phyloP scores from a whole-genome alignment of 257 asterid genomes.

The Solanum boliviense region DNA sequence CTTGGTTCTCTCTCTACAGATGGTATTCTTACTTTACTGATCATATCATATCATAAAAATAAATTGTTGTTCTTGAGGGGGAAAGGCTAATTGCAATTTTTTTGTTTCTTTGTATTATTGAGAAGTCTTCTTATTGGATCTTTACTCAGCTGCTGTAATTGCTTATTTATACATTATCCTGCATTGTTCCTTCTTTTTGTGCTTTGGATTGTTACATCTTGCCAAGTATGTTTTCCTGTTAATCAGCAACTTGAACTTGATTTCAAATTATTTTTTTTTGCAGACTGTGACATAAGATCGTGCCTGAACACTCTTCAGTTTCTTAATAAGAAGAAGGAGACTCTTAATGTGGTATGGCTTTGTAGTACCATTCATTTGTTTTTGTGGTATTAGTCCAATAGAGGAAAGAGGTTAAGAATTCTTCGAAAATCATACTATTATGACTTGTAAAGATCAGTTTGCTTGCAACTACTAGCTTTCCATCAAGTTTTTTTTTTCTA shows the following conservation, averaged over 20 bases:
- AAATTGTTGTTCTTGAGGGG: neutral
- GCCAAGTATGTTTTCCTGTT: neutral
- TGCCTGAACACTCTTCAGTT: slow-evolving; percentile 97
- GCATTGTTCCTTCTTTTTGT: neutral
- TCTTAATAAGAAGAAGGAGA: slow-evolving; percentile 77
- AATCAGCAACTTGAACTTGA: neutral
- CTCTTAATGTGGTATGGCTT: slow-evolving; percentile 62
- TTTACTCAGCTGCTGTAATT: neutral
- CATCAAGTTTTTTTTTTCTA: neutral
- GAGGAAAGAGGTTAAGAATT: neutral
- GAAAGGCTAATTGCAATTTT: neutral
- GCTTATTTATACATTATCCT: neutral
- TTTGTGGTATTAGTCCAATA: neutral
- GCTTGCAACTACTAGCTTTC: neutral
- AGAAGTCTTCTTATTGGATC: neutral
- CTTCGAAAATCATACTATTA: neutral
- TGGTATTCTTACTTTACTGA: neutral
- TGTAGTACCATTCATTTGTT: neutral
- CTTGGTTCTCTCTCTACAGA: neutral
- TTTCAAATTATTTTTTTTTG: neutral
- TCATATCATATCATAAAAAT: neutral
- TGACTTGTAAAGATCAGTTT: neutral
- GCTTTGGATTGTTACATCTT: neutral
- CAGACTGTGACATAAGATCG: slow-evolving; percentile 91
- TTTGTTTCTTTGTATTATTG: neutral